Evolutionary conservation across 495 filamentous ascomycete genomes (phyloP), one percentile per base, ranked within the genome.

Genomic region (Venustampulla echinocandica): DNA sequence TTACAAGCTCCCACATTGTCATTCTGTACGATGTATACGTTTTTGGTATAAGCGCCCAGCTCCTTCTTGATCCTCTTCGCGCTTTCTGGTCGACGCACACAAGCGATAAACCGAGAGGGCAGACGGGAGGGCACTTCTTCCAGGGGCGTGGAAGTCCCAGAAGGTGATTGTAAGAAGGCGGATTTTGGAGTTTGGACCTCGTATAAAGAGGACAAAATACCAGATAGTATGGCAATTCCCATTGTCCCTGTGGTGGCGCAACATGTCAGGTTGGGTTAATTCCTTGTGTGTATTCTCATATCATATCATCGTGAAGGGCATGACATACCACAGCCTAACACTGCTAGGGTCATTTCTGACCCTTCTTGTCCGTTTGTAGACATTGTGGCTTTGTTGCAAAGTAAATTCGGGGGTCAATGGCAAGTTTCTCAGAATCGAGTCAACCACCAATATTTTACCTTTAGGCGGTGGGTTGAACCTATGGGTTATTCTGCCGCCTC

Each of bases 221-320:
- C 87, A 4, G 80, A 84, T 39, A 92, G 75, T 53, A 93, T 88
- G 27, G 87, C 84, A 35, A 85, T 82, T 37, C 87, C 87, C 75
- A 93, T 81, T 17, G 85, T 90, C 42, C 87, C 85, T 75, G 27
- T 17, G 68, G 20, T 21, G 11, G 32, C 28, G 20, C 20, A n/a
- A n/a, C 24, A 42, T 47, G 36, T 44, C 25, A 33, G 47, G 27
- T 30, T 30, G 27, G 27, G 7, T 30, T 30, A 7, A 7, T 30
- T 30, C n/a, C 27, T 30, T 7, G n/a, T 30, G 27, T 30, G 7
- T 30, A 30, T 7, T 30, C 17, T 18, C 34, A 10, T 10, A 6
- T 40, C 17, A 17, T 5, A 4, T 20, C 37, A 40, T 5, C 37
- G 20, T 40, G 17, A 22, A 40, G 40, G 20, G 21, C 49, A 42